phyloP scores from a whole-genome alignment of 1,139 yeast species.

The Chernovozyma sophiae-reginae region DNA sequence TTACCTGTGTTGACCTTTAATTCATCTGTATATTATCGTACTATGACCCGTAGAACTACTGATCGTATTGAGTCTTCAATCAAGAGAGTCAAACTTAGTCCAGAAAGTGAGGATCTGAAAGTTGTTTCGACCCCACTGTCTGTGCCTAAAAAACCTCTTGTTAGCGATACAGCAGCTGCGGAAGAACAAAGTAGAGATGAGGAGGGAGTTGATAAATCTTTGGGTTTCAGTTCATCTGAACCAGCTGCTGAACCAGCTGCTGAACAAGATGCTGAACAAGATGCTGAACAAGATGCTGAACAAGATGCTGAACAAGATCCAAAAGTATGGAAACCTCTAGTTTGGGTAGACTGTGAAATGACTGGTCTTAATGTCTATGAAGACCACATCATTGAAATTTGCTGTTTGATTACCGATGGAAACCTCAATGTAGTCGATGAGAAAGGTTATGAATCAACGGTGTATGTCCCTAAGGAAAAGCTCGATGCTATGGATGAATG shows the following conservation, averaged over 20 bases:
- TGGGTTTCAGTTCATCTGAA: too few relatives aligned
- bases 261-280: too few relatives aligned
- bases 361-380: slow-evolving; percentile 78
- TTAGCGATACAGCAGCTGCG: too few relatives aligned
- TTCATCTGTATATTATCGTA: too few relatives aligned
- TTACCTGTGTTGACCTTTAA: too few relatives aligned
- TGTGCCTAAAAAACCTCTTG: too few relatives aligned
- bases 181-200: too few relatives aligned
- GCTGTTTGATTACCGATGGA: slow-evolving; percentile 87
- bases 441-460: slow-evolving; percentile 73
- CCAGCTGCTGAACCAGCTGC: too few relatives aligned
- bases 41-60: too few relatives aligned
- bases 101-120: slow-evolving; percentile 2
- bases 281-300: too few relatives aligned
- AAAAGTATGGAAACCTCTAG: slow-evolving; percentile 37
- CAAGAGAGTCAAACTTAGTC: slow-evolving; percentile 6
- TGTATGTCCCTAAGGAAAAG: slow-evolving; percentile 62
- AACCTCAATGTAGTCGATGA: slow-evolving; percentile 64
- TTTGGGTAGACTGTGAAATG: slow-evolving; percentile 88
- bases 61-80: background rate
- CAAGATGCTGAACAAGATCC: background rate
- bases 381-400: slow-evolving; percentile 82
- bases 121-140: background rate
- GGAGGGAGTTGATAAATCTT: too few relatives aligned
- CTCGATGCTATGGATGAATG: slow-evolving; percentile 79